Evolutionary conservation across 2,329 filamentous ascomycete species (phyloP).

Genomic region (Cercospora brassicicola): DNA sequence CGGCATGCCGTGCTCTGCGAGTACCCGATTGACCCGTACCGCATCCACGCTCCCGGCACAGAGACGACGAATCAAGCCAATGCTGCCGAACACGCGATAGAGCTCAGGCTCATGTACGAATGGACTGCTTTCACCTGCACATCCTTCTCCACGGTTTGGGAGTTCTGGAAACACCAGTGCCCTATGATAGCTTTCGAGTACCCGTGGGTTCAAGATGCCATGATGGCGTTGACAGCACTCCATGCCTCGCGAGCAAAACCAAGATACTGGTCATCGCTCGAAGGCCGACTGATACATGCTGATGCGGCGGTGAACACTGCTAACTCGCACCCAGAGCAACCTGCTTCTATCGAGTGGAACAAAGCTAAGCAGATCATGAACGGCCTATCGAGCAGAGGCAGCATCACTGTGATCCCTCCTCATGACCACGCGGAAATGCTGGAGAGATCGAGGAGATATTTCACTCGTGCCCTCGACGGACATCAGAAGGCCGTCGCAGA

Average conservation of each 20-base stretch:
- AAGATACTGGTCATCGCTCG: constrained; percentile 23
- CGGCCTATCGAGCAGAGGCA: background rate
- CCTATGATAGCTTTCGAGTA: constrained; percentile 29
- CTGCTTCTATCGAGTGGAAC: constrained; percentile 15
- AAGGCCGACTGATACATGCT: constrained; percentile 24
- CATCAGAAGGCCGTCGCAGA: constrained; percentile 24
- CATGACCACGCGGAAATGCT: constrained; percentile 24
- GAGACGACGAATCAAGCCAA: background rate
- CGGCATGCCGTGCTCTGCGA: constrained; percentile 28
- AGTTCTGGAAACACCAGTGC: constrained; percentile 31
- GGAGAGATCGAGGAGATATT: constrained; percentile 25
- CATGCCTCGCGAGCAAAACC: constrained; percentile 25
- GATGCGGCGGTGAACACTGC: constrained; percentile 1
- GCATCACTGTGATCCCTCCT: background rate
- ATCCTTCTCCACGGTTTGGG: constrained; percentile 22
- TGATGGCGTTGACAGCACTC: constrained; percentile 29
- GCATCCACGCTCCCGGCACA: constrained; percentile 10
- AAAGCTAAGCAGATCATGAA: background rate
- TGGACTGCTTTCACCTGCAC: constrained; percentile 23
- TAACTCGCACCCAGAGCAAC: background rate
- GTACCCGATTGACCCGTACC: constrained; percentile 23
- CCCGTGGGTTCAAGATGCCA: constrained; percentile 26
- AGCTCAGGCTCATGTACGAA: constrained; percentile 23
- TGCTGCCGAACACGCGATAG: constrained; percentile 16
- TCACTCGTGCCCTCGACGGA: constrained; percentile 29